Base-by-base conservation (phyloP, 495 filamentous ascomycete genomes). In the Elaphomyces granulatus region DNA sequence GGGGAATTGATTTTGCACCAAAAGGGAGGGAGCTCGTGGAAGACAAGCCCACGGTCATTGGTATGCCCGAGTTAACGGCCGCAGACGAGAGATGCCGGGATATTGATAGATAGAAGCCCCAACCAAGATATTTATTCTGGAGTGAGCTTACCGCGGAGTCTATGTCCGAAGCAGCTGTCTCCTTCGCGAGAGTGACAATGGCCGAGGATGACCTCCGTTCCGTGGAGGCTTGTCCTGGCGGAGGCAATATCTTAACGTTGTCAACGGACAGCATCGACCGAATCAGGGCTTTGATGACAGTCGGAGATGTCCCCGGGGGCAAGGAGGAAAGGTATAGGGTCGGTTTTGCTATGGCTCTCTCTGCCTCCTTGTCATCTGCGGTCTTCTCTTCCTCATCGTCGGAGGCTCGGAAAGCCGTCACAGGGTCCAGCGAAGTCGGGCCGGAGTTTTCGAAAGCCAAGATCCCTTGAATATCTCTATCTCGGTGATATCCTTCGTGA, bases 51-150 rank as follows among this genome's bases (percentile, higher is more conserved):
- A 74, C 38, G 30, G 61, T 62, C 10, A 68, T 53, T 2, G 77
- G 58, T 32, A 72, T 55, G 7, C 67, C 64, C 2, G 73, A 67
- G 8, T 70, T 63, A 8, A 83, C 70, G 3, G 81, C 81, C 10
- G 83, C 78, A 2, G 87, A 93, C 3, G 87, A 90, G 15, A 94
- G 74, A 59, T 90, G 80, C 16, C 86, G 70, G 26, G 84, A 80
- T 26, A 94, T 63, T 3, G 74, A 75, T 3, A 96, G 66, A 57
- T 87, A 85, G 58, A 81, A 90, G 0, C 88, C 88, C 48, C 70
- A 82, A 10, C 88, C 88, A 10, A 96, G 68, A 53, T 96, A 95
- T 44, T 71, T 75, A 31, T 92, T 86, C 42, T 94, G 85, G 18
- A 95, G 62, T 1, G 70, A 52, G 48, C 77, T 84, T 20, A 93